Evolutionary conservation across 495 filamentous ascomycete species (phyloP), one percentile per base, ranked within the genome.

Genomic region (Talaromyces liani): DNA sequence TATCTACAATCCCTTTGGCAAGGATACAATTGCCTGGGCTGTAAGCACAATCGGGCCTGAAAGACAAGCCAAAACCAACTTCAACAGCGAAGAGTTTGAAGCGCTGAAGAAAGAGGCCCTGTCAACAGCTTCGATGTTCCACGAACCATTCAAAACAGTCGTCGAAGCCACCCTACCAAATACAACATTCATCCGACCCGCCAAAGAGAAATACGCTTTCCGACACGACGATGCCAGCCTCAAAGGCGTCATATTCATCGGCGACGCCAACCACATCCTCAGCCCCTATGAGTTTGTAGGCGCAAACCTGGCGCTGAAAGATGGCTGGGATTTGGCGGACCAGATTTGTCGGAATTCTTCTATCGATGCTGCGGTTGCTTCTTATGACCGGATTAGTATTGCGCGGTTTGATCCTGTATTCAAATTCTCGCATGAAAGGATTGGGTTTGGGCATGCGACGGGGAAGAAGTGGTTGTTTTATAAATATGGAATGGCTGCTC

Each of bases 231-330:
- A 69, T 58, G 27, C 41, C 6, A 63, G 53, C 20, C 16, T 33
- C 0, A 58, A 62, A 3, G 56, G 56, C 2, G 68, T 76, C 14
- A 60, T 79, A 18, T 80, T 79, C 60, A 69, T 80, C 25, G 78
- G 78, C 1, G 76, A 80, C 55, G 65, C 66, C 41, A 79, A 79
- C 63, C 78, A 80, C 60, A 76, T 75, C 2, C 73, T 80, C 20
- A 75, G 69, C 53, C 71, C 76, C 2, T 80, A 78, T 67, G 77
- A 75, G n/a, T 75, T 75, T 14, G 73, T 72, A 60, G 77, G 77
- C 6, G 77, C 74, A 9, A 78, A 76, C 60, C 31, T 79, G 25
- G 77, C 77, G 6, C 62, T 79, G 36, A 72, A 70, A 55, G 76
- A 79, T 61, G 76, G 68, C 9, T 77, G 73, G 71, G 72, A 77